Evolutionary conservation across 2,329 filamentous ascomycete species (phyloP).

Genomic region (Aspergillus sergii): DNA sequence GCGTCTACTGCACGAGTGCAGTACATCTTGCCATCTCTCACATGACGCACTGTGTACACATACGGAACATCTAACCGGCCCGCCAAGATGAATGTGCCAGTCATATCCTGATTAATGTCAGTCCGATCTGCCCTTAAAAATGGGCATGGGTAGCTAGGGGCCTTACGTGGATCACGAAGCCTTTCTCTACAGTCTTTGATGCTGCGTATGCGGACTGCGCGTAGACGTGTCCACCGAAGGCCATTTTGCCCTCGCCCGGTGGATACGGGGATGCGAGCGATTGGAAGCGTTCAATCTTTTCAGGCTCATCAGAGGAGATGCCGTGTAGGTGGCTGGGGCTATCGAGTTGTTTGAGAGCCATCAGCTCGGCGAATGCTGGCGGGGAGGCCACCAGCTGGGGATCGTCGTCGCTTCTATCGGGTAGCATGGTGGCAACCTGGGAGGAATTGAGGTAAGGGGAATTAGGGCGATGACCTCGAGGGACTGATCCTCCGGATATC

Average conservation of each 20-base stretch:
- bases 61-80: slow-evolving; percentile 53
- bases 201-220: slow-evolving; percentile 61
- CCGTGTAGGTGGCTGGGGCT: slow-evolving; percentile 11
- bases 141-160: neutral
- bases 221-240: slow-evolving; percentile 61
- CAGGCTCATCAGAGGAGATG: slow-evolving; percentile 19
- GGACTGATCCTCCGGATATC: neutral
- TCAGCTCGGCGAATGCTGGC: slow-evolving; percentile 32
- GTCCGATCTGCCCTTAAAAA: neutral
- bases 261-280: slow-evolving; percentile 40
- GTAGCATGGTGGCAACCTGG: slow-evolving; percentile 18
- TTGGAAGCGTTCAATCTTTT: slow-evolving; percentile 34
- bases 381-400: slow-evolving; percentile 18
- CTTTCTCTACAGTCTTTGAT: slow-evolving; percentile 54
- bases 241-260: slow-evolving; percentile 45
- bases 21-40: slow-evolving; percentile 56
- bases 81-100: slow-evolving; percentile 55
- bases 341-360: slow-evolving; percentile 34
- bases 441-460: neutral
- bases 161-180: slow-evolving; percentile 56
- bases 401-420: slow-evolving; percentile 6
- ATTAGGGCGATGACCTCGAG: neutral
- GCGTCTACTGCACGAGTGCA: slow-evolving; percentile 56
- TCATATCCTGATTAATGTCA: slow-evolving; percentile 46
- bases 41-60: slow-evolving; percentile 53